Evolutionary conservation across 345 rosid genomes (phyloP).

Genomic region (Cochlearia excelsa): DNA sequence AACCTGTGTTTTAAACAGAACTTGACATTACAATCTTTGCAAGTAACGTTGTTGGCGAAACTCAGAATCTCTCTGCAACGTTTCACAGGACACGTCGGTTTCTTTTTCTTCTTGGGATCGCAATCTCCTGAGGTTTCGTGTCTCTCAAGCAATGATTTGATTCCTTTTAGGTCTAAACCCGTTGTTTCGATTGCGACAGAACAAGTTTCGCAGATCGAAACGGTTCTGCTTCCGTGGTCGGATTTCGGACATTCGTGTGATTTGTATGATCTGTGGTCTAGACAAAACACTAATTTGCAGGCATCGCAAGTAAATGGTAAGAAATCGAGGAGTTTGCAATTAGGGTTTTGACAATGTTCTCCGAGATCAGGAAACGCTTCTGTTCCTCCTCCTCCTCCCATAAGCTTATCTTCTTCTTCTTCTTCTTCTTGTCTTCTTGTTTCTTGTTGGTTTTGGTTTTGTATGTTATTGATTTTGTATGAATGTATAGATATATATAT

Average conservation of each 20-base stretch:
- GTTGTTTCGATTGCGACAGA: constrained; percentile 64
- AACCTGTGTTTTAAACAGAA: constrained; percentile 78
- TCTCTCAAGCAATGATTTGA: constrained; percentile 45
- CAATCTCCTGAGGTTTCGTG: constrained; percentile 62
- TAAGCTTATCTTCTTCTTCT: constrained; percentile 3
- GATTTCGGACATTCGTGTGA: constrained; percentile 69
- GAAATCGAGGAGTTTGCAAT: constrained; percentile 80
- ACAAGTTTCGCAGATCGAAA: constrained; percentile 66
- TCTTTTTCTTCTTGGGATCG: constrained; percentile 65
- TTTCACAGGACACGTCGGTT: constrained; percentile 55
- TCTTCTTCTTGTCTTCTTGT: constrained; percentile 2
- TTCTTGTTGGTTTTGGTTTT: background rate
- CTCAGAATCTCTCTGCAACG: constrained; percentile 66
- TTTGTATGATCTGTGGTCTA: constrained; percentile 65
- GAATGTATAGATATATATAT: constrained; percentile 10
- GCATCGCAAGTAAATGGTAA: constrained; percentile 72
- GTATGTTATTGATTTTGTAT: constrained; percentile 14
- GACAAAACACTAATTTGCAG: constrained; percentile 73
- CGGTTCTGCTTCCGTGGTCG: constrained; percentile 57
- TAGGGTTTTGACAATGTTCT: constrained; percentile 61
- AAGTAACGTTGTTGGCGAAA: constrained; percentile 58
- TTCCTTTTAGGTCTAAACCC: constrained; percentile 41
- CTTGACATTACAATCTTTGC: constrained; percentile 67
- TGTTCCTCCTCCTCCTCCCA: constrained; percentile 73
- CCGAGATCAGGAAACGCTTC: constrained; percentile 89